Base-by-base conservation (phyloP, 148 eudicot species). In the Diospyros lotus region DNA sequence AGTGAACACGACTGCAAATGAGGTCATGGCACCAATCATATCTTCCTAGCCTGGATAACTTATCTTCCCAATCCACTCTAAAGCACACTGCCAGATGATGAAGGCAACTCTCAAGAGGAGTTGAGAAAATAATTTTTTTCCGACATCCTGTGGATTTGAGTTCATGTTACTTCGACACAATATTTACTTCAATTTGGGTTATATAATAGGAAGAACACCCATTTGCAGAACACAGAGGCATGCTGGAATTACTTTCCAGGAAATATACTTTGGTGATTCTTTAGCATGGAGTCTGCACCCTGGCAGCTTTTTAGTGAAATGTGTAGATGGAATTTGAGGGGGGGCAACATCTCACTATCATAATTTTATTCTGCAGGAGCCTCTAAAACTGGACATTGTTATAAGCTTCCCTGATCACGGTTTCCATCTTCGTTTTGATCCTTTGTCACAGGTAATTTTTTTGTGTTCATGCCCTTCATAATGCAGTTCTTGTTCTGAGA, bases 351-450 rank as follows among this genome's bases (percentile, higher is more conserved):
- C 48, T 76, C 52, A 76, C 58, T 44, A 13, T 58, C 75, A 53
- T 51, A 10, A 61, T 15, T 73, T n/a, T 39, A 63, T 60, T 75
- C 10, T 81, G 69, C 89, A 92, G 97, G 94, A 92, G 77, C 97
- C 97, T 15, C 68, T 90, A 42, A 86, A 82, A 75, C 79, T 90
- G 73, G 97, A 92, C 69, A 80, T 90, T 68, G 94, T 92, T 75
- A 88, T 92, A 39, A 88, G 93, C 90, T 90, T 92, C 74, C 97
- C 97, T 10, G 94, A 92, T 82, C 94, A 92, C 71, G 97, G 97
- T 5, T 92, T 92, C 75, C 97, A 90, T 80, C 88, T 92, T 9
- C 90, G 93, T 3, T 92, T 92, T 79, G 94, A 90, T 82, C 90
- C 94, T 40, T 88, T 93, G 92, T 92, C 94, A 7, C 97, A 92